Base-by-base conservation (phyloP, 306 rosid species). In the apple (Malus domestica) region DNA sequence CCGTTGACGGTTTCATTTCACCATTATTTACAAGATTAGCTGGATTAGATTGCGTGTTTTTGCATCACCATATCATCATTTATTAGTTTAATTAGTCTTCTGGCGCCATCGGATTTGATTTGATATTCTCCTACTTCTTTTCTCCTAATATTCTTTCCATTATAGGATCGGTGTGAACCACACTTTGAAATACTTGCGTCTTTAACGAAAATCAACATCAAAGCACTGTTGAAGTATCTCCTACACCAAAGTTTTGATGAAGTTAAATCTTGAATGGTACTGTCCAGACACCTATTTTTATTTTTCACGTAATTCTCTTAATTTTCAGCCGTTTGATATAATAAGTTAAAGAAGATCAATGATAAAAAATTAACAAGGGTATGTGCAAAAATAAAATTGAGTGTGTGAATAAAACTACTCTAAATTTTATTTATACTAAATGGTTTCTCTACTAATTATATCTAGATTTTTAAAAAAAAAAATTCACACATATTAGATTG, bases 1-100 rank as follows among this genome's bases (percentile, higher is more conserved):
- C 87, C 76, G 33, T 70, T 67, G 89, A 84, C 60, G 80, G 65
- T 78, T 78, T 76, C 85, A 51, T 78, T 60, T 80, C 68, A 86
- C 88, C 92, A 66, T 80, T 67, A 69, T 33, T 38, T n/a, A 10
- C 4, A 22, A 4, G 20, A 30, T 71, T 52, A 71, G 46, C 4
- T 27, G n/a, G 16, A 16, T 15, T 32, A 16, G 69, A 29, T 81
- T 83, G 87, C 82, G 89, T 85, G 81, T 57, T 67, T 70, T 76
- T 18, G 83, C 87, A 81, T 85, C 90, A 78, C 32, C 22, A 3
- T 27, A 25, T 67, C 81, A 70, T 85, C 85, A 75, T 22, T 15
- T 35, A 44, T 73, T 4, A 33, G 25, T 29, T 81, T 12, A 29
- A n/a, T 3, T 38, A 6, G 15, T 52, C 15, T 2, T 4, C 40